Evolutionary conservation across 1,139 yeast species (phyloP), one percentile per base, ranked within the genome.

Genomic region (Hansenula lynferdii): DNA sequence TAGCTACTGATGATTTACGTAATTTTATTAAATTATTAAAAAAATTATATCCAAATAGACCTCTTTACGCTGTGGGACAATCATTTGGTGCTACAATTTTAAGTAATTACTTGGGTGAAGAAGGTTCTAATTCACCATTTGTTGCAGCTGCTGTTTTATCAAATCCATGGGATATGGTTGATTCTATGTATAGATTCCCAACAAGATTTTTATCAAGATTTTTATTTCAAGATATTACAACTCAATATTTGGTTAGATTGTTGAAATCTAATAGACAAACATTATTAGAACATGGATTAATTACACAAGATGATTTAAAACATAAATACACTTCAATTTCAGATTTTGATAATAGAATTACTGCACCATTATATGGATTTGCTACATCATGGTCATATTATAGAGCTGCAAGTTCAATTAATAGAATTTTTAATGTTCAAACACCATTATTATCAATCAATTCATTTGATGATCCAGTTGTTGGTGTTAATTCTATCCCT

Each of bases 81-180:
- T 85, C 96, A 9, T 80, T 90, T 50, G 97, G 97, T n/a, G 92
- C 87, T 1, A 76, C 85, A 1, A 72, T 87, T 42, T 64, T 87
- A 42, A 74, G 85, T 25, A 89, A 90, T 58, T 89, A 83, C 57
- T 60, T 90, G 29, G 96, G 95, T 26, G 81, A 78, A 53, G 83
- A 82, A 50, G 81, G 77, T 18, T 72, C 65, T 2, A 62, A 69
- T 24, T 60, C 75, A 11, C 65, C 70, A 28, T 61, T 89, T 36
- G 70, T 73, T 31, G 85, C 89, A 8, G 89, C 92, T 5, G 72
- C 76, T 20, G 62, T 80, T 11, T 67, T 87, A 28, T 85, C 87
- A 8, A 75, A 80, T 46, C 96, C 96, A 12, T 90, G 96, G 96
- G 95, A 87, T 57, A 65, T 90, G 62, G 64, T 68, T 21, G 74